Evolutionary conservation across 345 rosid genomes (phyloP).

Genomic region (Erodium maritimum): DNA sequence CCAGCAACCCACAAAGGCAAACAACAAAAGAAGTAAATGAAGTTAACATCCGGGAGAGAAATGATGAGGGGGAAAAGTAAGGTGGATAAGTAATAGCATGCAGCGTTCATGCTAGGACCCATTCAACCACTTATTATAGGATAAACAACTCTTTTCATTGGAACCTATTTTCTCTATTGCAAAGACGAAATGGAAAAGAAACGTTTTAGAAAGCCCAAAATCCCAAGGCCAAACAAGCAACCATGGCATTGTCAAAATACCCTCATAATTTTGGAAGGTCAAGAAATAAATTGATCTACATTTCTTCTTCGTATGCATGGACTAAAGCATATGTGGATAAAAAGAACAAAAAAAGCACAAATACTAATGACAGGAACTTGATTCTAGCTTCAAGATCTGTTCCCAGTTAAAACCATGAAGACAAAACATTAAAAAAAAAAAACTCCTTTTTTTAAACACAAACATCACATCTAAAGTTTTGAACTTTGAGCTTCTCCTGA

Average conservation of each 20-base stretch:
- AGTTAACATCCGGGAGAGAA: constrained; percentile 5
- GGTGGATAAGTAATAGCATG: background rate
- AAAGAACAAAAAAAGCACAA: no score
- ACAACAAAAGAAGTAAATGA: constrained; percentile 17
- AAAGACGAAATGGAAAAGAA: background rate
- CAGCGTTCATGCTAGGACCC: background rate
- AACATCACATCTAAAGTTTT: background rate
- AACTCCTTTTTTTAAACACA: background rate
- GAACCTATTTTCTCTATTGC: background rate
- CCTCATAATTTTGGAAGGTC: no score
- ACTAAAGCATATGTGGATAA: background rate
- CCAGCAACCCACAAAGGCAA: constrained; percentile 26
- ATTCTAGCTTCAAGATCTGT: background rate
- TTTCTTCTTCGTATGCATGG: background rate
- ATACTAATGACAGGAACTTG: background rate
- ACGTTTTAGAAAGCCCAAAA: background rate
- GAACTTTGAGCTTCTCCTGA: background rate
- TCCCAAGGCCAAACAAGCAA: background rate
- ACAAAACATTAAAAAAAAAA: no score
- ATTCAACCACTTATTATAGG: background rate
- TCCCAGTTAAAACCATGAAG: background rate
- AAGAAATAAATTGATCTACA: background rate
- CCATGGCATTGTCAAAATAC: background rate
- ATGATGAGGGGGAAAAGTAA: background rate
- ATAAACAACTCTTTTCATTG: background rate